Evolutionary conservation across 2,329 filamentous ascomycete species (phyloP).

Genomic region (Phialemonium atrogriseum): DNA sequence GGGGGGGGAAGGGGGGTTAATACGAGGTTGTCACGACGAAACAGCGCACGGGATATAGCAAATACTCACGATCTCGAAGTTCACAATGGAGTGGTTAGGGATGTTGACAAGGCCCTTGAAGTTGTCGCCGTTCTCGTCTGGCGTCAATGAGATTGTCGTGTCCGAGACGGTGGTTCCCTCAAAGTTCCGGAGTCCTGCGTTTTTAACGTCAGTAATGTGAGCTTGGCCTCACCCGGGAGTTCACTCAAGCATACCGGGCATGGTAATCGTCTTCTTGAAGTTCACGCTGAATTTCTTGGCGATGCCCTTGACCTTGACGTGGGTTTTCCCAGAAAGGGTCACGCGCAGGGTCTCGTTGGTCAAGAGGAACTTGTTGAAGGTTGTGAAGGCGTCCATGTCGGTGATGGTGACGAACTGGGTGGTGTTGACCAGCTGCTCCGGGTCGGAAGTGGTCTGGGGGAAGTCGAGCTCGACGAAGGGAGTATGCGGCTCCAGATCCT

Average conservation of each 20-base stretch:
- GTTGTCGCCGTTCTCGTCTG: slow-evolving; percentile 42
- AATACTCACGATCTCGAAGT: slow-evolving; percentile 53
- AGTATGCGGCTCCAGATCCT: slow-evolving; percentile 34
- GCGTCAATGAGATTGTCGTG: slow-evolving; percentile 34
- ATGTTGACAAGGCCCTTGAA: slow-evolving; percentile 52
- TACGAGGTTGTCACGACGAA: background rate
- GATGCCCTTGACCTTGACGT: slow-evolving; percentile 42
- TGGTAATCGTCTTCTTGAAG: slow-evolving; percentile 46
- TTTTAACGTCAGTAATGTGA: slow-evolving; percentile 7
- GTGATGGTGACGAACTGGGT: slow-evolving; percentile 38
- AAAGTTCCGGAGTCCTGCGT: slow-evolving; percentile 43
- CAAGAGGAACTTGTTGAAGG: slow-evolving; percentile 48
- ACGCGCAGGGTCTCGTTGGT: slow-evolving; percentile 41
- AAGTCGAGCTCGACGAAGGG: slow-evolving; percentile 44
- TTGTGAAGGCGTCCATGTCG: slow-evolving; percentile 39
- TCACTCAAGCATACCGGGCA: slow-evolving; percentile 33
- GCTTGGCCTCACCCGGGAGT: too few species aligned
- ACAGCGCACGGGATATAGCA: background rate
- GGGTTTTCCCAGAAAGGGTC: slow-evolving; percentile 42
- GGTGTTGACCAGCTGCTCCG: slow-evolving; percentile 42
- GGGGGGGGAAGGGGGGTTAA: background rate
- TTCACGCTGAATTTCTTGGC: slow-evolving; percentile 37
- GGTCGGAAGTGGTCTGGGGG: slow-evolving; percentile 40
- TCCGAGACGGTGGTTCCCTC: slow-evolving; percentile 43
- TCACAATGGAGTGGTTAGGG: slow-evolving; percentile 55